These are phyloP conservation scores for Pholiota adiposa DNA, from an alignment of 1,284 basidiomycete genomes.

Conservation along the genomic window DNA sequence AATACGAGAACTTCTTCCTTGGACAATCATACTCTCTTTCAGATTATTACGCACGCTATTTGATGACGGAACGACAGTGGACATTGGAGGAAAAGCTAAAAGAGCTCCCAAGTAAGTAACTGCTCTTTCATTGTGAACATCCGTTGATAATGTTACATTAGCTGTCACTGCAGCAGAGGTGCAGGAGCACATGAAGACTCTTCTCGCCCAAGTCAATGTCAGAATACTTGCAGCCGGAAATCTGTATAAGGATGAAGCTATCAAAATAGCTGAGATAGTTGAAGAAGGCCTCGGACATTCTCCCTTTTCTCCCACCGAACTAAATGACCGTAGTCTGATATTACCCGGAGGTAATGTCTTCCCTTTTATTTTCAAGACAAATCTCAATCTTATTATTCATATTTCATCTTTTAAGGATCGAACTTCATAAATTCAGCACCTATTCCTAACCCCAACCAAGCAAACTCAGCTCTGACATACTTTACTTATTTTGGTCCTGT, in stretches of 20 bases:
- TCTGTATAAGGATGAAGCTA: slow-evolving; percentile 81
- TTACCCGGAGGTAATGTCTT: slow-evolving; percentile 62
- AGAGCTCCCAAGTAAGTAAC: slow-evolving; percentile 71
- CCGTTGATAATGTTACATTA: slow-evolving; percentile 30
- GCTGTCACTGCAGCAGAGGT: slow-evolving; percentile 79
- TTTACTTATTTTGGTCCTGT: slow-evolving; percentile 76
- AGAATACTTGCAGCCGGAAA: slow-evolving; percentile 89
- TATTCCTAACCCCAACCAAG: slow-evolving; percentile 87
- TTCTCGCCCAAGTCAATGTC: slow-evolving; percentile 75
- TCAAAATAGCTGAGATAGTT: slow-evolving; percentile 71
- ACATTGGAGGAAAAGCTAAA: slow-evolving; percentile 81
- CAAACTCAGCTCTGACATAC: slow-evolving; percentile 86
- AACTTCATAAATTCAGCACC: slow-evolving; percentile 73
- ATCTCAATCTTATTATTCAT: no score
- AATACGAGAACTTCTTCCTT: slow-evolving; percentile 89
- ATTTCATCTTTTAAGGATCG: slow-evolving; percentile 48
- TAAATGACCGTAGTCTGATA: slow-evolving; percentile 67
- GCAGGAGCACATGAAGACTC: slow-evolving; percentile 61
- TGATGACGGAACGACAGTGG: slow-evolving; percentile 78
- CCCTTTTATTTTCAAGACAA: slow-evolving; percentile 7
- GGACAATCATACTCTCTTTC: slow-evolving; percentile 85
- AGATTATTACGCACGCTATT: slow-evolving; percentile 78
- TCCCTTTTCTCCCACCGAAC: slow-evolving; percentile 56
- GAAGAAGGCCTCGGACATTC: slow-evolving; percentile 71
- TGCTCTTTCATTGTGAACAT: slow-evolving; percentile 14